Conservation (phyloP, 1,284 basidiomycete genomes). For the Coriolopsis trogii region DNA sequence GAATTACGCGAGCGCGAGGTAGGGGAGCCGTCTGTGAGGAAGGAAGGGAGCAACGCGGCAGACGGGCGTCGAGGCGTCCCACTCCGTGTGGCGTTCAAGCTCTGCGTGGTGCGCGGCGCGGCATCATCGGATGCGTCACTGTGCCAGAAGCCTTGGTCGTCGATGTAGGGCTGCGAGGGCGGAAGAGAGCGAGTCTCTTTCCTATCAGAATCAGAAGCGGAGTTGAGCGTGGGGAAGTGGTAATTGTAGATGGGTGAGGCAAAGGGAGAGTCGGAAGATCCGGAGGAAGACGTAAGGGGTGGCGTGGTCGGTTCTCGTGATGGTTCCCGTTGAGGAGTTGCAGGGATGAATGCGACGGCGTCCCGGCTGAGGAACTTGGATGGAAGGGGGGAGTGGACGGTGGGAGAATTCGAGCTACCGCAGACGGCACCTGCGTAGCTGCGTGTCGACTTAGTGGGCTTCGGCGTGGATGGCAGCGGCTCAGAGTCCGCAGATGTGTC, state of each 20-base stretch:
- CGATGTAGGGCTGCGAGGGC: slow-evolving; percentile 31
- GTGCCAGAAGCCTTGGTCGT: slow-evolving; percentile 4
- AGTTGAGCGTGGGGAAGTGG: slow-evolving; percentile 34
- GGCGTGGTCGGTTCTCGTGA: slow-evolving; percentile 19
- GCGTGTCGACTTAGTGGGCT: slow-evolving; percentile 27
- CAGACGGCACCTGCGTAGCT: slow-evolving; percentile 30
- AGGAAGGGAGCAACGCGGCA: slow-evolving; percentile 30
- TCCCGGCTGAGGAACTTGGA: slow-evolving; percentile 36
- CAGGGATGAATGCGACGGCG: slow-evolving; percentile 35
- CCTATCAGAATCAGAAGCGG: slow-evolving; percentile 25
- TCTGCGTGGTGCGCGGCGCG: slow-evolving; percentile 13
- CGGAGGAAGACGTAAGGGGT: slow-evolving; percentile 26
- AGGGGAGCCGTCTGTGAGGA: slow-evolving; percentile 27
- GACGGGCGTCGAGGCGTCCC: slow-evolving; percentile 31
- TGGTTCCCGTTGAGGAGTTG: slow-evolving; percentile 13
- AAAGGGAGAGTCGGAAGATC: slow-evolving; percentile 27
- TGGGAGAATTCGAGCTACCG: slow-evolving; percentile 17
- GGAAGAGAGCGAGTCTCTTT: slow-evolving; percentile 32
- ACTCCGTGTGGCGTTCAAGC: slow-evolving; percentile 25
- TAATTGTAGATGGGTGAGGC: slow-evolving; percentile 35
- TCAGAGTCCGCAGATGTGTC: slow-evolving; percentile 34
- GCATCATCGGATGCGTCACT: slow-evolving; percentile 17
- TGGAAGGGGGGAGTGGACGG: slow-evolving; percentile 31
- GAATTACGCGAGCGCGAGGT: slow-evolving; percentile 29
- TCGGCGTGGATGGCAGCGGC: slow-evolving; percentile 32